Evolutionary conservation across 306 rosid species (phyloP).

Genomic region (Castanea crenata): DNA sequence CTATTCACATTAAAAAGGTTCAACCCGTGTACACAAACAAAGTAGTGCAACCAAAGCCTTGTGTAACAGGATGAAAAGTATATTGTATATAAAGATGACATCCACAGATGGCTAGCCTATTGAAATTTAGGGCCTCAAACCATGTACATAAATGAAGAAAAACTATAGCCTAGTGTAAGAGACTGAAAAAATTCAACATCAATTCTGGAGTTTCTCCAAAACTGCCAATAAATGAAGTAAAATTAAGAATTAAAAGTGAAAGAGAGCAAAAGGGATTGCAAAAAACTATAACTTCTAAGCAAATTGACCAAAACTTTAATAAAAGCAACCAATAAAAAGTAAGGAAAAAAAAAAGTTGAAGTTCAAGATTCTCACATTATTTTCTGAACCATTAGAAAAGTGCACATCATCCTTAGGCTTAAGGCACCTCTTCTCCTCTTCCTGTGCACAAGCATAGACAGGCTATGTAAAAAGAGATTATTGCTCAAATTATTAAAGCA

Average conservation of each 20-base stretch:
- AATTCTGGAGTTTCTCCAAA: neutral
- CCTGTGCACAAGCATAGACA: slow-evolving; percentile 18
- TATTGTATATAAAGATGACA: neutral
- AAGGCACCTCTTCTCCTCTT: slow-evolving; percentile 37
- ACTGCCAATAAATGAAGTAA: neutral
- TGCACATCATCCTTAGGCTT: slow-evolving; percentile 9
- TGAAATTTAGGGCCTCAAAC: neutral
- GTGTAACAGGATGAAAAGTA: neutral
- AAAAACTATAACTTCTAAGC: neutral
- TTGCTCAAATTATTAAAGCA: neutral
- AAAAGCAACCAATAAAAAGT: neutral
- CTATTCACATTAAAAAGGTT: neutral
- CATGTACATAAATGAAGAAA: neutral
- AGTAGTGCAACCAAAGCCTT: neutral
- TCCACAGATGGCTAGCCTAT: neutral
- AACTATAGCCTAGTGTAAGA: neutral
- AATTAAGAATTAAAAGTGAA: neutral
- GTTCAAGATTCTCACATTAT: neutral
- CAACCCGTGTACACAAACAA: neutral
- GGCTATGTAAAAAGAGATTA: neutral
- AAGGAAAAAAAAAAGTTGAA: neutral
- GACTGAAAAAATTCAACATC: neutral
- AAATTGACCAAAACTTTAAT: neutral
- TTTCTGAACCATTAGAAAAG: neutral
- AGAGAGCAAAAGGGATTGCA: neutral